Conservation (phyloP, 1,284 basidiomycete species). For the Amylostereum chailletii region DNA sequence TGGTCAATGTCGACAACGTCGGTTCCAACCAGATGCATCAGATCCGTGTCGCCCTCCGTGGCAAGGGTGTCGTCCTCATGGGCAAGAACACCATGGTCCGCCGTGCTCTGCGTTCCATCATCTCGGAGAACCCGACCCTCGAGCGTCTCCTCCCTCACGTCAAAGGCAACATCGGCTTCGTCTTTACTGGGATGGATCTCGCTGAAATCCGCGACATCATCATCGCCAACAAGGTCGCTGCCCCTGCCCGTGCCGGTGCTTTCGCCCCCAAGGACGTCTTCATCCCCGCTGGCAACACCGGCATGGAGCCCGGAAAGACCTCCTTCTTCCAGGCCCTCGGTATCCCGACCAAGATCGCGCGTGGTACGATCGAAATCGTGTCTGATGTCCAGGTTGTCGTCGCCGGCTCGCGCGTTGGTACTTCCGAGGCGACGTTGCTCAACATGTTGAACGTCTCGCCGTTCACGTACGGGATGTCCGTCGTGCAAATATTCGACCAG, state of each 20-base stretch:
- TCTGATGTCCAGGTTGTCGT: slow-evolving; percentile 93
- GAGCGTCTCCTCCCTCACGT: slow-evolving; percentile 95
- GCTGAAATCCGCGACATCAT: slow-evolving; percentile 93
- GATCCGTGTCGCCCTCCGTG: slow-evolving; percentile 94
- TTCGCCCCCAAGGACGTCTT: slow-evolving; percentile 87
- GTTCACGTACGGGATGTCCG: slow-evolving; percentile 98
- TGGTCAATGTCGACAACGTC: slow-evolving; percentile 99
- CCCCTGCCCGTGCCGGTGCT: slow-evolving; percentile 97
- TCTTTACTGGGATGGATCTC: slow-evolving; percentile 91
- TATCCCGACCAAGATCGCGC: slow-evolving; percentile 99
- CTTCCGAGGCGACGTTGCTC: slow-evolving; percentile 94
- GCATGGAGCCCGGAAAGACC: slow-evolving; percentile 99
- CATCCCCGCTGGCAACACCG: slow-evolving; percentile 95
- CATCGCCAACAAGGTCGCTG: slow-evolving; percentile 94
- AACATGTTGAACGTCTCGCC: slow-evolving; percentile 99
- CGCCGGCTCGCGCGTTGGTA: slow-evolving; percentile 88
- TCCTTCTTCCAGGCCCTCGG: slow-evolving; percentile 99
- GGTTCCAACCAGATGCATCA: slow-evolving; percentile 99
- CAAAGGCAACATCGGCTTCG: slow-evolving; percentile 98
- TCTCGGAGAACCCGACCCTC: slow-evolving; percentile 87
- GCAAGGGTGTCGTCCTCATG: slow-evolving; percentile 97
- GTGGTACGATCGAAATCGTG: slow-evolving; percentile 99
- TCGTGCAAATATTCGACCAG: slow-evolving; percentile 88
- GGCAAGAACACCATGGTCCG: slow-evolving; percentile 99
- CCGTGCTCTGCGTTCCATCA: slow-evolving; percentile 89